A percentile compares a stretch with the other conserved stretches of the same genome.
These are phyloP conservation scores for Cadophora gregata DNA, from an alignment of 2,329 filamentous ascomycete species.

Conservation along the genomic window DNA sequence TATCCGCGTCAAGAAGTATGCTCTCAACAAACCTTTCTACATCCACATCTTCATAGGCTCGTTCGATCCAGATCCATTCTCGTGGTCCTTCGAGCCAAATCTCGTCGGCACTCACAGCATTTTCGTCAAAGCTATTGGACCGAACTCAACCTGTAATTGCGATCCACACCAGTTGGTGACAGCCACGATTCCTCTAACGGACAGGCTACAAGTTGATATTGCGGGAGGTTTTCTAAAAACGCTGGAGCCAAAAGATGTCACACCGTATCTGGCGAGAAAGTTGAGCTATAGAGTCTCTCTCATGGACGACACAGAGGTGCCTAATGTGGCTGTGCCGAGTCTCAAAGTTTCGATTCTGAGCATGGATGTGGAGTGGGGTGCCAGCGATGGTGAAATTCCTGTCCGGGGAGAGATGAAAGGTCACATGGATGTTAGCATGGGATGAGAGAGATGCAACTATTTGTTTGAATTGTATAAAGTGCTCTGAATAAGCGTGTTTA, in stretches of 20 bases:
- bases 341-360: conserved; percentile 39
- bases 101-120: conserved; percentile 44
- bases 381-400: conserved; percentile 26
- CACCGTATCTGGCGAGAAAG: conserved; percentile 38
- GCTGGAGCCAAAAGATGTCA: conserved; percentile 35
- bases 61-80: conserved; percentile 32
- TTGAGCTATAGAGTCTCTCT: conserved; percentile 39
- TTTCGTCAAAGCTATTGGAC: conserved; percentile 43
- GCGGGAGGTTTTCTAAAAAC: conserved; percentile 42
- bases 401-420: conserved; percentile 30
- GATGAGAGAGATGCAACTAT: no score
- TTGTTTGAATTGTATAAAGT: no score
- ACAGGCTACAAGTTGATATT: conserved; percentile 46
- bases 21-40: conserved; percentile 64
- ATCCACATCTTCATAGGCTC: conserved; percentile 72
- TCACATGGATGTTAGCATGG: conserved; percentile 28
- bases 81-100: conserved; percentile 41
- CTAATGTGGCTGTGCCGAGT: conserved; percentile 33
- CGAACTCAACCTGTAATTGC: conserved; percentile 18
- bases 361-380: conserved; percentile 29
- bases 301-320: conserved; percentile 33
- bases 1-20: conserved; percentile 65
- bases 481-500: no score
- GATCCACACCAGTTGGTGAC: conserved; percentile 44
- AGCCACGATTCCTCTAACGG: conserved; percentile 53